Evolutionary conservation across 2,329 filamentous ascomycete species (phyloP), one percentile per base, ranked within the genome.

Genomic region (Eutypa lata): DNA sequence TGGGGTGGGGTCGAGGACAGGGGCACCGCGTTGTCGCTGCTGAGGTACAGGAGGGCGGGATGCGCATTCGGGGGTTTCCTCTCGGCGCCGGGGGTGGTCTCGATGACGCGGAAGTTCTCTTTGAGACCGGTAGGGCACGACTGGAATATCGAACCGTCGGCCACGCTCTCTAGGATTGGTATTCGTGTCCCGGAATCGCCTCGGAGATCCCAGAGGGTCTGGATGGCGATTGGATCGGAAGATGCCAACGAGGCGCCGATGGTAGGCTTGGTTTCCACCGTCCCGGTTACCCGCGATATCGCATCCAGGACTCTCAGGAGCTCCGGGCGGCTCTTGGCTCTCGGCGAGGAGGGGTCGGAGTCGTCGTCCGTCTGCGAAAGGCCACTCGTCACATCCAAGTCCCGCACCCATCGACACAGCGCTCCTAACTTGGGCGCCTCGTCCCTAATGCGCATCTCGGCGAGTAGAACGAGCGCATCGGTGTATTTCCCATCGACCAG

Each of bases 341-440:
- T 31, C 26, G 26, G 26, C 10, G 26, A 31, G 6, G 26, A 31
- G 6, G 26, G 10, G 26, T 10, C 10, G 10, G 73, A 50, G 45
- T 71, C 68, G 2, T 75, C 75, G 2, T 80, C 72, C 50, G 80
- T 74, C 21, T 83, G 82, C 3, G 83, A 83, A 7, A 88, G 70
- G 2, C 85, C 85, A 58, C 82, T 87, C 48, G 88, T 81, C 22
- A 88, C 81, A 61, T 89, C 86, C 24, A 89, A 72, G 62, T 88
- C 86, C 53, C 87, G 79, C 4, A 89, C 86, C 87, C 87, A 90
- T 52, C 87, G 81, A 66, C 86, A 89, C 7, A 89, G 69, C 1
- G 86, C 84, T 19, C 87, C 87, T 0, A 89, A 71, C 59, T 87
- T 87, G 0, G 86, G 86, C 18, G 81, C 77, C 56, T 89, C 78